Base-by-base conservation (phyloP, 805 yeast genomes). In the Yarrowia porcina region DNA sequence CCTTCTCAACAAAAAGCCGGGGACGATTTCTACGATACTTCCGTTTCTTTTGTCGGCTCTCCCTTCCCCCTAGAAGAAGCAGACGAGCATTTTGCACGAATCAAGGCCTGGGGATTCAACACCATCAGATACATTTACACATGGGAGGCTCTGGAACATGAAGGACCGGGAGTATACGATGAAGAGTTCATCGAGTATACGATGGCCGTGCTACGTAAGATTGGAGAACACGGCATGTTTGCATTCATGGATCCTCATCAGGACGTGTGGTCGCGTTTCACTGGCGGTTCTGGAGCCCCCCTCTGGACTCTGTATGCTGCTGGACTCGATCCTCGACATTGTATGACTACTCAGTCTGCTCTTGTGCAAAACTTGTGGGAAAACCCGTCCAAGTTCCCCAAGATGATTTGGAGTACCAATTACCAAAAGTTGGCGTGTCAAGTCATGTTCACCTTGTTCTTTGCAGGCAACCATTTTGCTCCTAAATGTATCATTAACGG, bases 231-330 rank as follows among this genome's bases (percentile, higher is more conserved):
- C 28, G 96, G 94, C 0, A 71, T 91, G 18, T 88, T 87, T 68
- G 89, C 90, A 7, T 85, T 88, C 67, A 71, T 92, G 67, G 97
- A 92, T 70, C 90, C 96, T 0, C 97, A 92, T 72, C 97, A 92
- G 73, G 97, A 92, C 72, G 96, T 87, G 12, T 92, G 97, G 97
- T 86, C 94, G 1, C 81, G 97, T 52, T 89, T 80, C 71, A 78
- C 85, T 11, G 97, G 97, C 5, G 97, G 97, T 2, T 85, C 90
- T 50, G 97, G 97, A 18, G 96, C 97, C 3, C 97, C 97, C 0
- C 69, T 89, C 69, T 92, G 97, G 97, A 91, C 97, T 0, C 72
- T 91, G 4, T 86, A 88, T 70, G 92, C 94, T 23, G 96, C 93
- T 1, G 97, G 97, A 0, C 75, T 92, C 52, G 83, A 92, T 63